Conservation (phyloP, 306 rosid genomes). For the Quercus mongolica region DNA sequence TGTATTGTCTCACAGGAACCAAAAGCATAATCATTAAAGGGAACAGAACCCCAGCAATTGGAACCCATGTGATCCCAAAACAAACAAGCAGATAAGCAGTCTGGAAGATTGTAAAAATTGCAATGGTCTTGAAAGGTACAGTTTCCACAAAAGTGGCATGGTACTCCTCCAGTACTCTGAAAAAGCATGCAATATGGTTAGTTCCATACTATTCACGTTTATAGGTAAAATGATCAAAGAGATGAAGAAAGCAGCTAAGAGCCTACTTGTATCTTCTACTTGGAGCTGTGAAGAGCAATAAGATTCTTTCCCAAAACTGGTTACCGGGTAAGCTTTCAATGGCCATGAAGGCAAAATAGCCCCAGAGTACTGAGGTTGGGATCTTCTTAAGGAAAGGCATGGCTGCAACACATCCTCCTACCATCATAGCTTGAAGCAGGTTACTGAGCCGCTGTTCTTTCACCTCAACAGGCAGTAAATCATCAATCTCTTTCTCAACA, state of each 20-base stretch:
- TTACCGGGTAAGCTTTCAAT: conserved; percentile 81
- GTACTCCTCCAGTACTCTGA: conserved; percentile 55
- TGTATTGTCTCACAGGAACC: conserved; percentile 82
- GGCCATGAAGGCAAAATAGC: conserved; percentile 88
- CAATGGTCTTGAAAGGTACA: conserved; percentile 70
- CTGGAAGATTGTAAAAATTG: conserved; percentile 62
- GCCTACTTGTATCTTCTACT: conserved; percentile 71
- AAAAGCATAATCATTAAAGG: conserved; percentile 85
- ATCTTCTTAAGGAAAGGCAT: conserved; percentile 77
- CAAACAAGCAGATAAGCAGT: conserved; percentile 67
- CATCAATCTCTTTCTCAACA: conserved; percentile 70
- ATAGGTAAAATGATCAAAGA: not conserved
- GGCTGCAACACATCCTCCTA: conserved; percentile 71
- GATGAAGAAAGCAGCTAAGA: conserved; percentile 10
- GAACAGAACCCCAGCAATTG: conserved; percentile 73
- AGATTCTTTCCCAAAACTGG: conserved; percentile 81
- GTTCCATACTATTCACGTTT: not conserved
- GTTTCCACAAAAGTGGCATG: conserved; percentile 71
- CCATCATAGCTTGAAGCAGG: conserved; percentile 74
- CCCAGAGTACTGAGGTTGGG: conserved; percentile 83
- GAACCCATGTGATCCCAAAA: conserved; percentile 81
- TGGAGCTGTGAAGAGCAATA: conserved; percentile 62
- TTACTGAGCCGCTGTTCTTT: conserved; percentile 83
- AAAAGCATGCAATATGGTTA: conserved; percentile 2
- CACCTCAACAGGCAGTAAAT: conserved; percentile 73